A percentile compares a stretch with the other conserved stretches of the same genome.
Conservation (phyloP, 495 filamentous ascomycete species). For the Penicillium turbatum region DNA sequence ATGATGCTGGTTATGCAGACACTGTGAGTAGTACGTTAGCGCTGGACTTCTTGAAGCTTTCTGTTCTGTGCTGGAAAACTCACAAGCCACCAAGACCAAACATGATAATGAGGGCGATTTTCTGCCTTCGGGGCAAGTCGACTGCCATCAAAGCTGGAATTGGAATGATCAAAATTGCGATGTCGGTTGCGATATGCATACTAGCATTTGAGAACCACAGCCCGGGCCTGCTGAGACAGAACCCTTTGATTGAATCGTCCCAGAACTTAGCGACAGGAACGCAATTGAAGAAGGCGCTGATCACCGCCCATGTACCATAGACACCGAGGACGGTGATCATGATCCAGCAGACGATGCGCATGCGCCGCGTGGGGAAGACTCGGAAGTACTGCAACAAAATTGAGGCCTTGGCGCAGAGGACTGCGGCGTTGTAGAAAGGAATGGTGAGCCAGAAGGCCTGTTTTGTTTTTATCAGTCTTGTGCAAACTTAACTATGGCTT, state of each 20-base stretch:
- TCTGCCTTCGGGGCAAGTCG: constrained; percentile 45
- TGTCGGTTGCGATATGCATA: constrained; percentile 51
- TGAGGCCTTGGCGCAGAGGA: constrained; percentile 50
- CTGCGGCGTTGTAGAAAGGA: constrained; percentile 45
- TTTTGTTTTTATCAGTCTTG: neutral
- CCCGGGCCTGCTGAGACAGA: constrained; percentile 38
- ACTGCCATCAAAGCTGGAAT: constrained; percentile 44
- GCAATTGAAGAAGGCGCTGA: constrained; percentile 45
- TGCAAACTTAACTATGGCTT: neutral
- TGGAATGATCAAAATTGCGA: constrained; percentile 50
- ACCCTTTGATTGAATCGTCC: constrained; percentile 29
- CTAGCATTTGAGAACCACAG: constrained; percentile 49
- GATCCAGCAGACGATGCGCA: constrained; percentile 41
- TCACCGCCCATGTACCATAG: constrained; percentile 40
- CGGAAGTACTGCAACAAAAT: constrained; percentile 49
- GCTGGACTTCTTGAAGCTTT: neutral
- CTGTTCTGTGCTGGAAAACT: constrained; percentile 15
- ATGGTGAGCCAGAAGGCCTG: constrained; percentile 45
- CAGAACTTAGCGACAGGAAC: constrained; percentile 46
- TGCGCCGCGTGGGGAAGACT: constrained; percentile 40
- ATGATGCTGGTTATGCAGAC: constrained; percentile 45
- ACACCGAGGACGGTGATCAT: constrained; percentile 39
- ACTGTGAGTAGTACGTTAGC: constrained; percentile 19
- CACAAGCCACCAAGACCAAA: constrained; percentile 52
- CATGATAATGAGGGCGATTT: constrained; percentile 42